Conservation (phyloP, 2,329 filamentous ascomycete genomes). For the Endocalyx cinctus region DNA sequence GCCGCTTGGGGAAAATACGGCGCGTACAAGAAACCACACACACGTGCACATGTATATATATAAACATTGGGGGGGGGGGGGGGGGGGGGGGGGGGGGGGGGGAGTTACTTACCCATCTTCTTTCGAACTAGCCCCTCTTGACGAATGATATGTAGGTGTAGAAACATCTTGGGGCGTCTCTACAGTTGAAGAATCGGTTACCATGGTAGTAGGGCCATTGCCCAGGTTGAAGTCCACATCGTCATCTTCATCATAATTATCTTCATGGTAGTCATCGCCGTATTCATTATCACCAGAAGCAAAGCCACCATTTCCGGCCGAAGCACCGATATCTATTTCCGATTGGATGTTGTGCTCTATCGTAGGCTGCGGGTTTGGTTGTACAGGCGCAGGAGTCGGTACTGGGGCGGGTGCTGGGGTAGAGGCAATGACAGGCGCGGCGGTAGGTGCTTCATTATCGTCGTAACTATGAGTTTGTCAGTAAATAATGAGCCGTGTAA, state of each 20-base stretch:
- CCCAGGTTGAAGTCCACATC: constrained; percentile 57
- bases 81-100: no score
- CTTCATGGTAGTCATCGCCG: constrained; percentile 39
- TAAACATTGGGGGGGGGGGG: no score
- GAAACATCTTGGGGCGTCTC: constrained; percentile 30
- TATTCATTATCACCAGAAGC: no score
- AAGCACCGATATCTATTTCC: no score
- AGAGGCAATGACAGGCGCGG: no score
- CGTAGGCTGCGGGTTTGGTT: no score
- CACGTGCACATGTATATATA: no score
- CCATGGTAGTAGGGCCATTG: constrained; percentile 30
- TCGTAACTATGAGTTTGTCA: constrained; percentile 60
- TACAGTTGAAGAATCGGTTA: constrained; percentile 6
- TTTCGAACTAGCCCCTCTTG: constrained; percentile 67
- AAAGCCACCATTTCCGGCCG: no score
- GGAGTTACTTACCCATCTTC: constrained; percentile 90
- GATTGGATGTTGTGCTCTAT: no score
- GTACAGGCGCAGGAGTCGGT: constrained; percentile 18
- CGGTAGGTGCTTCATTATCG: constrained; percentile 54
- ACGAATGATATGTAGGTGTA: constrained; percentile 23
- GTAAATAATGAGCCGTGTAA: no score
- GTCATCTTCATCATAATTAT: constrained; percentile 48
- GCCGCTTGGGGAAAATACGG: no score
- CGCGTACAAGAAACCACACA: no score
- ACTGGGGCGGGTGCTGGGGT: constrained; percentile 23